Percentiles rank a stretch among this genome's conserved stretches.
Evolutionary conservation across 805 yeast genomes (phyloP).

Genomic region (Candida nonsorbophila): DNA sequence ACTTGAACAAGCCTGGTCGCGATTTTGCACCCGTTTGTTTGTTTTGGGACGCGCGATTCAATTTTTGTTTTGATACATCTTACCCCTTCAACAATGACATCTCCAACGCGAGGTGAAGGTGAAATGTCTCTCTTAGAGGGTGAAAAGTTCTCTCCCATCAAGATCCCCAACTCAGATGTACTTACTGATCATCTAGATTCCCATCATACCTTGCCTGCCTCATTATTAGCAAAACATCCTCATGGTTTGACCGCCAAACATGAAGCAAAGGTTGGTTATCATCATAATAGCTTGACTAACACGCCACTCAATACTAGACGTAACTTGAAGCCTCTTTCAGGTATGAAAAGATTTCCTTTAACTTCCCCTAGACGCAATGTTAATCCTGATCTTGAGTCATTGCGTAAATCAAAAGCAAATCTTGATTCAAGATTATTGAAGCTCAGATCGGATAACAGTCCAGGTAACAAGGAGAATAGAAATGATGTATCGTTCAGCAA

Average conservation of each 20-base stretch:
- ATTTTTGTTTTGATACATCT: too few species aligned
- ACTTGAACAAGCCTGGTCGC: too few species aligned
- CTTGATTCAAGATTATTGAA: constrained; percentile 12
- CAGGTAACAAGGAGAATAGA: constrained; percentile 1
- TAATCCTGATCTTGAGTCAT: constrained; percentile 10
- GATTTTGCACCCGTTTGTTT: too few species aligned
- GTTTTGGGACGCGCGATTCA: too few species aligned
- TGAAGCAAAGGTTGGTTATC: background rate
- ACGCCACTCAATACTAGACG: constrained; percentile 1
- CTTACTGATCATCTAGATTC: background rate
- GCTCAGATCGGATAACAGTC: background rate
- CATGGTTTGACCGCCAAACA: constrained; percentile 34
- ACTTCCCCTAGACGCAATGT: constrained; percentile 12
- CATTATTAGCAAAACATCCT: constrained; percentile 19
- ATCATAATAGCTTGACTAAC: background rate
- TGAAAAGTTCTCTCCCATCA: constrained; percentile 4
- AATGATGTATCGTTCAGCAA: constrained; percentile 1
- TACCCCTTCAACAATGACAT: too few species aligned
- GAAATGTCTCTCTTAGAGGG: background rate
- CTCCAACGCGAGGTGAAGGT: too few species aligned
- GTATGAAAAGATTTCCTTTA: constrained; percentile 4
- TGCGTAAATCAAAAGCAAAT: constrained; percentile 11
- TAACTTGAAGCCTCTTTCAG: background rate
- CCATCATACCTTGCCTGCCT: constrained; percentile 1
- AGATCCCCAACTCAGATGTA: too few species aligned